Percentiles rank a stretch among this genome's conserved stretches.
Conservation (phyloP, 805 yeast species). For the Metschnikowia hibisci region DNA sequence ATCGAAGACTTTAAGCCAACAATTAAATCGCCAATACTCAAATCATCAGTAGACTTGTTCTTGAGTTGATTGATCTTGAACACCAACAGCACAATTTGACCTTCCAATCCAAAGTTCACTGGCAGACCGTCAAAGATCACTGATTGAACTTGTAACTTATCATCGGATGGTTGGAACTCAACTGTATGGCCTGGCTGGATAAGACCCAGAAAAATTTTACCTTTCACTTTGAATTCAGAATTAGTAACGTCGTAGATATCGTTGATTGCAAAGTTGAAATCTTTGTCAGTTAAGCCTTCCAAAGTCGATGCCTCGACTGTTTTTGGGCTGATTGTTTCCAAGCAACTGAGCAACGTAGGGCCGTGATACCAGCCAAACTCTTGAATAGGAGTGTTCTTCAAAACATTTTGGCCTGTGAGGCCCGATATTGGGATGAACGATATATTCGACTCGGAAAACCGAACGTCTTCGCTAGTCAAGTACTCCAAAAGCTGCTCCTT, state of each 20-base stretch:
- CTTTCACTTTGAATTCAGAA: conserved; percentile 52
- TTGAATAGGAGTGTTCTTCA: conserved; percentile 31
- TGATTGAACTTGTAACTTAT: conserved; percentile 41
- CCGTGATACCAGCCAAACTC: conserved; percentile 48
- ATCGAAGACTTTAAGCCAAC: conserved; percentile 25
- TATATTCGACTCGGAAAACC: conserved; percentile 41
- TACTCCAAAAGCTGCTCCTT: conserved; percentile 45
- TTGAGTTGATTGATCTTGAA: conserved; percentile 46
- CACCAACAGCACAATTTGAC: conserved; percentile 50
- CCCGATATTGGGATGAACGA: conserved; percentile 69
- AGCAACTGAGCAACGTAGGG: conserved; percentile 38
- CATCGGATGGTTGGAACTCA: conserved; percentile 50
- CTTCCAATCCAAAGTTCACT: conserved; percentile 56
- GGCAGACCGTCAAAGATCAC: conserved; percentile 31
- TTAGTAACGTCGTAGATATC: conserved; percentile 53
- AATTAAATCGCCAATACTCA: conserved; percentile 58
- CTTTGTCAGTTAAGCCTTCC: conserved; percentile 18
- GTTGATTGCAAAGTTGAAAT: conserved; percentile 57
- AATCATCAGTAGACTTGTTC: conserved; percentile 49
- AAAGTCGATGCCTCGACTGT: background rate
- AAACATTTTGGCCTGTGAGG: conserved; percentile 61
- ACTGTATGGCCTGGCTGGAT: conserved; percentile 70
- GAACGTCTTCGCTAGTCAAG: conserved; percentile 47
- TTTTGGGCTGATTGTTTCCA: conserved; percentile 30
- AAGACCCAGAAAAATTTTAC: conserved; percentile 64